Conservation (phyloP, 78 protist species). For the Mantamonas sphyraenae region DNA sequence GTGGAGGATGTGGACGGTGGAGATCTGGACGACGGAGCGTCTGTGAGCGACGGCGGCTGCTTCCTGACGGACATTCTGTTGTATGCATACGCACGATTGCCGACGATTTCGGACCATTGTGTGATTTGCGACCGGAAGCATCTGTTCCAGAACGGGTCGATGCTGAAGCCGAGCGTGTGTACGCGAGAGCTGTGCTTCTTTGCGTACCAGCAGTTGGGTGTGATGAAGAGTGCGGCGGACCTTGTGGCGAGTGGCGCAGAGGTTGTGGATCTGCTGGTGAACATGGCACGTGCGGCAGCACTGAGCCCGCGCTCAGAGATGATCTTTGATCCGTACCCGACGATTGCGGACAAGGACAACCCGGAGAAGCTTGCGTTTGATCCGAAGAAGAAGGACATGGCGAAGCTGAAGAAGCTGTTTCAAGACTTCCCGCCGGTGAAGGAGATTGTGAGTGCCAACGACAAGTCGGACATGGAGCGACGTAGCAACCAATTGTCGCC, state of each 20-base stretch:
- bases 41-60: not conserved
- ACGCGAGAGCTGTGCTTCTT: conserved; percentile 25
- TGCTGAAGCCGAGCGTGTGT: conserved; percentile 28
- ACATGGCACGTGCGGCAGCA: not conserved
- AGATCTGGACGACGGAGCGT: too few species aligned
- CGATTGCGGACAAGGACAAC: not conserved
- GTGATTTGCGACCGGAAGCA: conserved; percentile 31
- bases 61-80: not conserved
- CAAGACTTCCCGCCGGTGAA: not conserved
- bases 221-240: conserved; percentile 6
- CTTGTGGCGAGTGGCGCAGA: conserved; percentile 8
- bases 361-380: not conserved
- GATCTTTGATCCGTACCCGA: not conserved
- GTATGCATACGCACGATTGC: not conserved
- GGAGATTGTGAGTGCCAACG: not conserved
- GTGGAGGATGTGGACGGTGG: too few species aligned
- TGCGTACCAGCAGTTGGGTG: conserved; percentile 19
- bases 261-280: conserved; percentile 8
- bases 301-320: not conserved
- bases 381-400: not conserved
- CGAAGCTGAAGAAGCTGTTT: not conserved
- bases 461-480: too few species aligned
- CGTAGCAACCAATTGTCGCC: not conserved
- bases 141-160: not conserved
- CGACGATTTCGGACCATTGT: not conserved